Conservation (phyloP, 2,329 filamentous ascomycete genomes). For the Huntiella savannae region DNA sequence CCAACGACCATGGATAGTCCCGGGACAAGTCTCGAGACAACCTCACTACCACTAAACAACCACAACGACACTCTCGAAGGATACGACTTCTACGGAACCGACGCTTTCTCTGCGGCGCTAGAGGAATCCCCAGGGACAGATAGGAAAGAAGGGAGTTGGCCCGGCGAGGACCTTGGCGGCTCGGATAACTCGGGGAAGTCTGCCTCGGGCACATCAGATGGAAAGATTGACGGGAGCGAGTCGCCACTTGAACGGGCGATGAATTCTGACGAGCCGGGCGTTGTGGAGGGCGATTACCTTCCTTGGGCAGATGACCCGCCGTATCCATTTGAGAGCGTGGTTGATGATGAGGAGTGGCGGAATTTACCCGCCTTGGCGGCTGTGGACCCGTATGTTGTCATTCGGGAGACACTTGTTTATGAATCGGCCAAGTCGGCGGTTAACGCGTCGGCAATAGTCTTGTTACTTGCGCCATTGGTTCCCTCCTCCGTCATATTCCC, state of each 20-base stretch:
- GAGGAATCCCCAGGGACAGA: too few species aligned
- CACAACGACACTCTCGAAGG: too few species aligned
- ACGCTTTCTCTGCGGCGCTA: too few species aligned
- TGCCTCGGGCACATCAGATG: too few species aligned
- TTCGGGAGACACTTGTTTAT: conserved; percentile 34
- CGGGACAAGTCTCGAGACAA: too few species aligned
- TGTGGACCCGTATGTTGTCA: conserved; percentile 35
- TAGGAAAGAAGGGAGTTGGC: too few species aligned
- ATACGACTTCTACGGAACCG: too few species aligned
- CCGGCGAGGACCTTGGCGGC: too few species aligned
- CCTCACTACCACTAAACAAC: too few species aligned
- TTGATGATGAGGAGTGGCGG: not conserved
- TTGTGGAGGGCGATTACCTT: conserved; percentile 34
- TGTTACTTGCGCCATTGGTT: conserved; percentile 38
- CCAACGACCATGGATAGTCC: too few species aligned
- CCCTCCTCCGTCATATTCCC: conserved; percentile 34
- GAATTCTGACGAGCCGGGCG: conserved; percentile 4
- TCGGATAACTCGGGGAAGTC: too few species aligned
- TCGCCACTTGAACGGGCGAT: conserved; percentile 13
- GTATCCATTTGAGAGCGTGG: conserved; percentile 28
- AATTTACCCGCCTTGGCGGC: conserved; percentile 18
- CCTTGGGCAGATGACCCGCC: conserved; percentile 37
- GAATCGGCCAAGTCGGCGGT: conserved; percentile 37
- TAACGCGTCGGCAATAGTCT: conserved; percentile 40
- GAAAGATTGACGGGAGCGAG: too few species aligned